Percentiles rank a stretch among this genome's conserved stretches.
Evolutionary conservation across 2,329 filamentous ascomycete species (phyloP).

Genomic region (Stachybotrys chartarum): DNA sequence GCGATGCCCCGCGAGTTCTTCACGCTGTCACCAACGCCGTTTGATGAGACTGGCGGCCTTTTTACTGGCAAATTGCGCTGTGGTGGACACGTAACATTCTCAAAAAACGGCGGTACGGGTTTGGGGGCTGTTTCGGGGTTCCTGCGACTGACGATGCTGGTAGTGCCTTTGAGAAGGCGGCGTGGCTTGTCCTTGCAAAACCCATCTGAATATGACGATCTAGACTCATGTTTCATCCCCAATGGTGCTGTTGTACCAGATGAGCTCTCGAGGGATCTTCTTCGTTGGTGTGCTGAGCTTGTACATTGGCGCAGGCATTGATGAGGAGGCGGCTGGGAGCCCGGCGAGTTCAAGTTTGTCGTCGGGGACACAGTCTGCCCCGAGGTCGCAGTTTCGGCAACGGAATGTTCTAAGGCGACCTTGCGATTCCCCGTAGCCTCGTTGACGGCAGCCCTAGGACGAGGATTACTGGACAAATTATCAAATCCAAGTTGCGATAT

Average conservation of each 20-base stretch:
- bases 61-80: background rate
- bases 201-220: background rate
- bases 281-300: background rate
- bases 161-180: background rate
- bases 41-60: background rate
- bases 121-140: background rate
- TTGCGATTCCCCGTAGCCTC: background rate
- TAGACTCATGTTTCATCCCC: background rate
- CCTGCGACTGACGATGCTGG: background rate
- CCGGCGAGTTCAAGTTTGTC: too few relatives aligned
- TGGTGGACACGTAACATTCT: conserved; percentile 24
- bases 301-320: conserved; percentile 1
- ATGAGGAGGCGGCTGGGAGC: conserved; percentile 1
- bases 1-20: background rate
- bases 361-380: background rate
- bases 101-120: conserved; percentile 28
- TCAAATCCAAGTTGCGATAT: background rate
- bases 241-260: background rate
- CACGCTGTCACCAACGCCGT: background rate
- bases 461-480: background rate
- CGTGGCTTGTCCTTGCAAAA: background rate
- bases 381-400: background rate
- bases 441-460: background rate
- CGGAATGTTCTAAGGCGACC: background rate
- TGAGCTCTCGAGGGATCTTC: background rate